Percentiles rank a stretch among this genome's conserved stretches.
These are phyloP conservation scores for Immersiporthe knoxdaviesiana DNA, from an alignment of 2,329 filamentous ascomycete species.

Conservation along the genomic window DNA sequence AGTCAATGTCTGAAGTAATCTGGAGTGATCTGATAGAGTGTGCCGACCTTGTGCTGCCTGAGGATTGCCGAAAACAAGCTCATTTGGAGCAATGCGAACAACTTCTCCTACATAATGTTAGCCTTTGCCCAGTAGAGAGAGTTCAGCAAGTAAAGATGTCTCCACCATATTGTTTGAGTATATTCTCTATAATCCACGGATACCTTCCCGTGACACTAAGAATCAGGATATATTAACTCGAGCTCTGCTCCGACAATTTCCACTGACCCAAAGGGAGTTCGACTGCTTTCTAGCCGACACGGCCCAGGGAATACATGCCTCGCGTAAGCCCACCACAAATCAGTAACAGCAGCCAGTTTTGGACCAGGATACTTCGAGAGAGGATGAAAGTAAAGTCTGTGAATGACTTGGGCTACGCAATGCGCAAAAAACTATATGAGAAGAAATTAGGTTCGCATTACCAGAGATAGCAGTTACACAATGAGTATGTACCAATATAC, in stretches of 20 bases:
- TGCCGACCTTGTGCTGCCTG: constrained; percentile 5
- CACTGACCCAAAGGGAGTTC: too few relatives aligned
- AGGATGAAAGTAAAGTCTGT: constrained; percentile 7
- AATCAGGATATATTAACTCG: background rate
- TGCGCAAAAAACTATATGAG: too few relatives aligned
- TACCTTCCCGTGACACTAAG: background rate
- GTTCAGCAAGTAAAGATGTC: background rate
- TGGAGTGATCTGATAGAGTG: background rate
- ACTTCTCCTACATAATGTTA: constrained; percentile 6
- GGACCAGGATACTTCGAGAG: constrained; percentile 16
- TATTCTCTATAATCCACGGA: constrained; percentile 7
- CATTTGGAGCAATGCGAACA: constrained; percentile 18
- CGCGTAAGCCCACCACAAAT: constrained; percentile 14
- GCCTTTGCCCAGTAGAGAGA: background rate
- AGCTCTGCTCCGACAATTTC: background rate
- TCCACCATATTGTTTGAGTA: constrained; percentile 2
- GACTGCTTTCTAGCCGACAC: too few relatives aligned
- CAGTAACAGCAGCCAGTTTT: constrained; percentile 10
- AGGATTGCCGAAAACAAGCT: constrained; percentile 11
- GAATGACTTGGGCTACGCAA: too few relatives aligned
- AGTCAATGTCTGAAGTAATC: background rate
- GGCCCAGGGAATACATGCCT: too few relatives aligned
- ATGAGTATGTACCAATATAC: too few relatives aligned
- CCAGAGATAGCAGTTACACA: too few relatives aligned
- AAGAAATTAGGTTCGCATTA: too few relatives aligned